Percentiles rank a stretch among this genome's conserved stretches.
These are phyloP conservation scores for Apiospora arundinis DNA, from an alignment of 2,329 filamentous ascomycete genomes.

Conservation along the genomic window DNA sequence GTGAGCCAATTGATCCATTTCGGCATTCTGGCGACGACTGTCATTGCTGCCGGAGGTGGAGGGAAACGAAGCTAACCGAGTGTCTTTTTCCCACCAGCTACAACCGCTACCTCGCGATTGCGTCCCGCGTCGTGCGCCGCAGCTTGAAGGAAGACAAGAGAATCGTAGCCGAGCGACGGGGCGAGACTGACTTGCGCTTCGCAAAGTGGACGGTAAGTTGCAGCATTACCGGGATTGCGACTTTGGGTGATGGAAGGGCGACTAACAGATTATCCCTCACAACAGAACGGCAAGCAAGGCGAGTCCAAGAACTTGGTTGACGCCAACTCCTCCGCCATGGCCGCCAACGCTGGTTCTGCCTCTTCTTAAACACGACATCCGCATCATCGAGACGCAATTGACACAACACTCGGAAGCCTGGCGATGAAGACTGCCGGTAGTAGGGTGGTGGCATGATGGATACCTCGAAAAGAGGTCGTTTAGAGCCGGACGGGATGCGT, in stretches of 20 bases:
- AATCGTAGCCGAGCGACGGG: conserved; percentile 85
- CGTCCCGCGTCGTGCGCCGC: conserved; percentile 91
- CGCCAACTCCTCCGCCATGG: conserved; percentile 53
- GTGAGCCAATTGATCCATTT: conserved; percentile 62
- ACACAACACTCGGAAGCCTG: neutral
- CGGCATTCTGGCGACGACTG: conserved; percentile 19
- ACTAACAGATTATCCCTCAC: conserved; percentile 42
- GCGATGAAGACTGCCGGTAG: neutral
- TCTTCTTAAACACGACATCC: conserved; percentile 38
- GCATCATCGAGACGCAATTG: conserved; percentile 26
- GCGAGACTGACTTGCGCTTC: conserved; percentile 87
- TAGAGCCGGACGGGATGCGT: conserved; percentile 21
- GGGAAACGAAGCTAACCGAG: conserved; percentile 42
- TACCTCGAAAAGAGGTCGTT: neutral
- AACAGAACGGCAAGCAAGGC: conserved; percentile 96
- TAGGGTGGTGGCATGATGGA: conserved; percentile 6
- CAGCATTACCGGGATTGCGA: conserved; percentile 20
- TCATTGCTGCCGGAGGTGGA: conserved; percentile 20
- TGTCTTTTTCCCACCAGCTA: conserved; percentile 68
- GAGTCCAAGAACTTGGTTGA: conserved; percentile 76
- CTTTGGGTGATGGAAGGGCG: neutral
- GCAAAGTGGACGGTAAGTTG: conserved; percentile 92
- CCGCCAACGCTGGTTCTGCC: conserved; percentile 46
- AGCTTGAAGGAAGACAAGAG: conserved; percentile 96
- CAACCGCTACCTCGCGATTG: conserved; percentile 99